phyloP scores from a whole-genome alignment of 495 filamentous ascomycete species.

The Penicillium diatomitis region DNA sequence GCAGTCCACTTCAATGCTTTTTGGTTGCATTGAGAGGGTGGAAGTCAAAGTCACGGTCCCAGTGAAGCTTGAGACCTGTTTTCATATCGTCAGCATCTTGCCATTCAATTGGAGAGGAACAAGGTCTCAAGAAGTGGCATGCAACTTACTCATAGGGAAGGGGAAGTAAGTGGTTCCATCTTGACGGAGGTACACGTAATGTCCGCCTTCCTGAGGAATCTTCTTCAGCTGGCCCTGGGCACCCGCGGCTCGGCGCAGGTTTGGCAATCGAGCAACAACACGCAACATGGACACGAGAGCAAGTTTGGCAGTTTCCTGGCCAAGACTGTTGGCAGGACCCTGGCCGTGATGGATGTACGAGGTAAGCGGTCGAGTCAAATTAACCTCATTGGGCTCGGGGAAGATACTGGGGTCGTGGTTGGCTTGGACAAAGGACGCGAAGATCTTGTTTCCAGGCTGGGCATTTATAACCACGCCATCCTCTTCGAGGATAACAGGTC shows the following conservation, averaged over 20 bases:
- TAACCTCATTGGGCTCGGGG: conserved; percentile 58
- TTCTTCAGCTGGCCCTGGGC: conserved; percentile 66
- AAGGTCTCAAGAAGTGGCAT: background rate
- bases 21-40: background rate
- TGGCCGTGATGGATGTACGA: conserved; percentile 59
- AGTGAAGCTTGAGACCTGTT: conserved; percentile 23
- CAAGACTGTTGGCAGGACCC: conserved; percentile 55
- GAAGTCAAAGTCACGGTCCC: conserved; percentile 18
- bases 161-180: conserved; percentile 63
- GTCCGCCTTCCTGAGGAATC: conserved; percentile 49
- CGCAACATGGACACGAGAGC: conserved; percentile 59
- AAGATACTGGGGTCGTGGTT: conserved; percentile 54
- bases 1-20: conserved; percentile 6
- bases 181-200: conserved; percentile 62
- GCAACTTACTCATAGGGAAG: conserved; percentile 58
- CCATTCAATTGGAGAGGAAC: background rate
- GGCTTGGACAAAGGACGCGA: conserved; percentile 35
- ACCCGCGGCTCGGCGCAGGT: conserved; percentile 59
- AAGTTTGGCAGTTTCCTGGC: conserved; percentile 49
- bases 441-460: conserved; percentile 44
- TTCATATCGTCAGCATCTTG: background rate
- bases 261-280: conserved; percentile 45
- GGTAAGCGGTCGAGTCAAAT: conserved; percentile 56
- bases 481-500: conserved; percentile 39
- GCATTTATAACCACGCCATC: conserved; percentile 41